Conservation (phyloP, 148 eudicot species). For the Arbutus unedo region DNA sequence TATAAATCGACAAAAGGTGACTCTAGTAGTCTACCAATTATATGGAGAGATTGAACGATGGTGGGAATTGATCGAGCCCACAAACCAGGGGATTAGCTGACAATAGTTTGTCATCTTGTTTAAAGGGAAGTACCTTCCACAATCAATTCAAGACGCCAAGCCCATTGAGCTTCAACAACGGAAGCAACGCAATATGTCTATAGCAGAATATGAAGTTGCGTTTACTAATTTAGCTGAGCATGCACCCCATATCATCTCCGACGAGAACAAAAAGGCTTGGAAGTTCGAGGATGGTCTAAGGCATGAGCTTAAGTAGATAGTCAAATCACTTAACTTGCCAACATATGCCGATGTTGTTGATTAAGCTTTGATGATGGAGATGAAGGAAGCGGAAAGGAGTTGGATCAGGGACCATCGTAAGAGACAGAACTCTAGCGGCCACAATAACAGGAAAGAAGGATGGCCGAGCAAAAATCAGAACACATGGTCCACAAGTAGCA, state of each 20-base stretch:
- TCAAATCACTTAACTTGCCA: background rate
- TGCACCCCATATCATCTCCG: background rate
- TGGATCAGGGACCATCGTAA: background rate
- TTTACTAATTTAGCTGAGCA: background rate
- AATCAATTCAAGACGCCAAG: background rate
- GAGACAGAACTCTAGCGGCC: background rate
- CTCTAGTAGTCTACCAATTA: background rate
- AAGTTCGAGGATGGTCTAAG: background rate
- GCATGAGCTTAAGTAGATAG: background rate
- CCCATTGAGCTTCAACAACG: no score
- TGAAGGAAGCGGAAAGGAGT: no score
- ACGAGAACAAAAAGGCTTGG: background rate
- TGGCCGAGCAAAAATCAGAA: background rate
- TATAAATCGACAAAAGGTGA: background rate
- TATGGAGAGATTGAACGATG: background rate
- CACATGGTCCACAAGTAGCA: background rate
- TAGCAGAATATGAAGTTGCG: background rate
- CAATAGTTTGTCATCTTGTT: no score
- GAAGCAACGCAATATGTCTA: background rate
- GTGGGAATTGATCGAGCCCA: background rate
- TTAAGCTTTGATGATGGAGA: no score
- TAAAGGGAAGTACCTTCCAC: background rate
- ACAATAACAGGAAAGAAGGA: background rate
- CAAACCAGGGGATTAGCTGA: background rate
- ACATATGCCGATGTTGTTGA: no score